Evolutionary conservation across 306 rosid genomes (phyloP), one percentile per base, ranked within the genome.

Genomic region (Dryas alaskensis): DNA sequence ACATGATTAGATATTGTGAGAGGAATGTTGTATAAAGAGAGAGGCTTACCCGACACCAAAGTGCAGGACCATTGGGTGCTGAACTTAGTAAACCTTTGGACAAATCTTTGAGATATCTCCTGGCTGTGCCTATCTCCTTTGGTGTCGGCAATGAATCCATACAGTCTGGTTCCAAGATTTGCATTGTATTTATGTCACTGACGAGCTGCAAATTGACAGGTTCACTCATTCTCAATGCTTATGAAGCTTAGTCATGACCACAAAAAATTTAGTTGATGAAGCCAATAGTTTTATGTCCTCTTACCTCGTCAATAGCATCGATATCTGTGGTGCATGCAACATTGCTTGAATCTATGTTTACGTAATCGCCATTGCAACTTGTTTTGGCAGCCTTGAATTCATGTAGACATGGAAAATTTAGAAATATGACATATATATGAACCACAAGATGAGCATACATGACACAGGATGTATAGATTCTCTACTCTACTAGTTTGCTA

Each of bases 21-120:
- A 37, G 27, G 50, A 42, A 3, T 19, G 4, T 42, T 63, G 49
- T 14, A 62, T 17, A 44, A 6, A 62, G 68, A 42, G n/a, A 63
- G 50, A 63, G 50, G 27, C 68, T 63, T 63, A 63, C 68, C 68
- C 78, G 69, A 65, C 78, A 74, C 78, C 78, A 74, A 8, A 50
- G 39, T 40, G 78, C 16, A 63, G 78, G 55, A 11, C 65, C 60
- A 9, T 27, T 67, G 3, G 12, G 17, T 22, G 58, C 43, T 67
- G 72, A 48, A 27, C 58, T 67, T 6, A 47, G 58, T 25, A 67
- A 48, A 22, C 58, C 43, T 48, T 50, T 17, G 13, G 72, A 53
- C 10, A 17, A 7, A 9, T 74, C 61, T 37, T n/a, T 40, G 72
- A 64, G 71, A 51, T 22, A 74, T 65, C 77, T 73, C 6, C 27